Percentiles rank a stretch among this genome's conserved stretches.
Conservation (phyloP, 768 basidiomycete species). For the Leccinellum luteum region DNA sequence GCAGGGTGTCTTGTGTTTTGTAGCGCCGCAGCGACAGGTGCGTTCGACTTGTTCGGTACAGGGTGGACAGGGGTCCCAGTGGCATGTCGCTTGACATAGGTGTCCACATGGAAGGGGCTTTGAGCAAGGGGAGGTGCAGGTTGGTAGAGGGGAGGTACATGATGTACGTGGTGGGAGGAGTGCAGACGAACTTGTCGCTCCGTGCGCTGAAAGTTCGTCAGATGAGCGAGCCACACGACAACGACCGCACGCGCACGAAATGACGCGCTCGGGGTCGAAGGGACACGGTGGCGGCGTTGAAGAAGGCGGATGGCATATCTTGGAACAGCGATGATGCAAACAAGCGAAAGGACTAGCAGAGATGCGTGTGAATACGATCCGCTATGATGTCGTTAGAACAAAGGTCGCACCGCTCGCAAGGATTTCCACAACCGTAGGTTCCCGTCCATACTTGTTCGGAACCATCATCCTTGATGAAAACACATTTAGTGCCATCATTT, state of each 20-base stretch:
- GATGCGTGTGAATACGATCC: not conserved
- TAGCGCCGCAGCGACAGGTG: conserved; percentile 86
- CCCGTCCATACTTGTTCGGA: conserved; percentile 61
- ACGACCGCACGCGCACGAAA: conserved; percentile 83
- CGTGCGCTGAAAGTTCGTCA: conserved; percentile 14
- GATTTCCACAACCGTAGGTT: conserved; percentile 53
- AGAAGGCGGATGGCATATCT: conserved; percentile 76
- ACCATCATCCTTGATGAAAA: conserved; percentile 27
- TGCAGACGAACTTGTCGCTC: not conserved
- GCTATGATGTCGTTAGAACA: not conserved
- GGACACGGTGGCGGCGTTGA: conserved; percentile 62
- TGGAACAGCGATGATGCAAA: conserved; percentile 68
- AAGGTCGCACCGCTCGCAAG: conserved; percentile 53
- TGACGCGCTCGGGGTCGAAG: conserved; percentile 61
- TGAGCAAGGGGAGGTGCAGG: conserved; percentile 67
- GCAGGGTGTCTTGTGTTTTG: conserved; percentile 54
- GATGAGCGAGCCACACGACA: conserved; percentile 38
- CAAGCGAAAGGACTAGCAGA: conserved; percentile 64
- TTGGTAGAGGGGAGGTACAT: conserved; percentile 80
- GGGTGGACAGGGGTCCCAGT: conserved; percentile 76
- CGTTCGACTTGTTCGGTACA: conserved; percentile 67
- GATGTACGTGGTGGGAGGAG: conserved; percentile 41
- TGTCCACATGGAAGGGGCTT: conserved; percentile 75
- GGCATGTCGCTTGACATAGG: conserved; percentile 66
- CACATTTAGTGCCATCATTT: conserved; percentile 35